phyloP scores from a whole-genome alignment of 2,329 filamentous ascomycete genomes.

The Conoideocrella luteorostrata region DNA sequence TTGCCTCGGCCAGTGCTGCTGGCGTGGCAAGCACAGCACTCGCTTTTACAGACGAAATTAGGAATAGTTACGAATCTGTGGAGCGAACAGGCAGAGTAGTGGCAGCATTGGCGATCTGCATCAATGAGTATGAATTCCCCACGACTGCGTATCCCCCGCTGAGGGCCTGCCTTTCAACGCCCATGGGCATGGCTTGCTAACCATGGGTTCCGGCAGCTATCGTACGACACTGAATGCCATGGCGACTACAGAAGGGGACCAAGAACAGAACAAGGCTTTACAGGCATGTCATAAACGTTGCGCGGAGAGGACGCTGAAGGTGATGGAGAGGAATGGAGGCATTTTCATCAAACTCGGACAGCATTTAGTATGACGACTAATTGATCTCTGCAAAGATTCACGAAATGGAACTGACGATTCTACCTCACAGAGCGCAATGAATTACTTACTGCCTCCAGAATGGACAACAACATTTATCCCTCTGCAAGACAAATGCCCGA shows the following conservation, averaged over 20 bases:
- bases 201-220: slow-evolving; percentile 53
- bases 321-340: slow-evolving; percentile 91
- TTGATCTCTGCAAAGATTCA: background rate
- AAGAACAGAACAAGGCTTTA: slow-evolving; percentile 61
- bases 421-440: slow-evolving; percentile 69
- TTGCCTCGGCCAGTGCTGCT: slow-evolving; percentile 46
- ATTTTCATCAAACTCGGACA: slow-evolving; percentile 98
- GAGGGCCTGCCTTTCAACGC: background rate
- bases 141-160: background rate
- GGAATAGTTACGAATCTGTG: slow-evolving; percentile 66
- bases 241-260: slow-evolving; percentile 54
- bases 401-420: background rate
- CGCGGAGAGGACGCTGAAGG: slow-evolving; percentile 76
- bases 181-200: no score
- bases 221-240: slow-evolving; percentile 71
- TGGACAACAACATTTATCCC: slow-evolving; percentile 97
- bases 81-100: slow-evolving; percentile 76
- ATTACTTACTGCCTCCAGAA: slow-evolving; percentile 82
- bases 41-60: slow-evolving; percentile 62
- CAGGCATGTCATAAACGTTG: slow-evolving; percentile 88
- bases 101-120: slow-evolving; percentile 67
- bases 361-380: slow-evolving; percentile 56
- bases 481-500: slow-evolving; percentile 89
- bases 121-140: slow-evolving; percentile 64
- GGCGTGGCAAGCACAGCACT: slow-evolving; percentile 41